phyloP scores from a whole-genome alignment of 352 stramenopile genomes.

The Phytopythium helicoides region DNA sequence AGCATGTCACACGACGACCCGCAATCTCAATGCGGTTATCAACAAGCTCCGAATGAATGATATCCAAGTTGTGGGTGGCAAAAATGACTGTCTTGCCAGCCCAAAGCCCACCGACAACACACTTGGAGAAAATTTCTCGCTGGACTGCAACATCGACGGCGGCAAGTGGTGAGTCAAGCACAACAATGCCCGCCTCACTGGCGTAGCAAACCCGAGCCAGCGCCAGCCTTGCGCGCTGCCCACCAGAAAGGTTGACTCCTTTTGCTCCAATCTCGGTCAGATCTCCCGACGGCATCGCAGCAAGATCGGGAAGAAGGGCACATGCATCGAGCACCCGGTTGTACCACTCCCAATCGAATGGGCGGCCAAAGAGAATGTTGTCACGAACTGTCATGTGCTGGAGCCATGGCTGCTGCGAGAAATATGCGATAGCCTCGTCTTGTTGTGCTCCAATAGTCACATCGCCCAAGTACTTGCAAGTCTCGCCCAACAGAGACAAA shows the following conservation, averaged over 20 bases:
- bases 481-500: slow-evolving; percentile 69
- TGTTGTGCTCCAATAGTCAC: slow-evolving; percentile 28
- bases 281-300: slow-evolving; percentile 74
- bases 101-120: slow-evolving; percentile 17
- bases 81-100: slow-evolving; percentile 71
- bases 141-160: slow-evolving; percentile 92
- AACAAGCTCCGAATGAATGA: slow-evolving; percentile 24
- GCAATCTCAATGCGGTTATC: slow-evolving; percentile 15
- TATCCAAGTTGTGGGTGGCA: slow-evolving; percentile 89
- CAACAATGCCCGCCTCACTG: slow-evolving; percentile 32
- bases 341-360: slow-evolving; percentile 26
- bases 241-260: slow-evolving; percentile 90
- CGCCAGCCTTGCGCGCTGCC: slow-evolving; percentile 75
- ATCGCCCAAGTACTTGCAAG: slow-evolving; percentile 50
- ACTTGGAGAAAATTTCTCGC: slow-evolving; percentile 71
- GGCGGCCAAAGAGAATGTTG: slow-evolving; percentile 90
- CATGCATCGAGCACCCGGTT: slow-evolving; percentile 48
- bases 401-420: slow-evolving; percentile 83
- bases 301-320: slow-evolving; percentile 70
- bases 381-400: slow-evolving; percentile 89
- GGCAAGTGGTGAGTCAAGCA: slow-evolving; percentile 88
- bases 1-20: slow-evolving; percentile 27
- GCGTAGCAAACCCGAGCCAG: slow-evolving; percentile 52
- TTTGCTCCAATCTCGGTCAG: slow-evolving; percentile 92
- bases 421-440: slow-evolving; percentile 44